Evolutionary conservation across 495 filamentous ascomycete species (phyloP).

Genomic region (Hypoxylon perforatum): DNA sequence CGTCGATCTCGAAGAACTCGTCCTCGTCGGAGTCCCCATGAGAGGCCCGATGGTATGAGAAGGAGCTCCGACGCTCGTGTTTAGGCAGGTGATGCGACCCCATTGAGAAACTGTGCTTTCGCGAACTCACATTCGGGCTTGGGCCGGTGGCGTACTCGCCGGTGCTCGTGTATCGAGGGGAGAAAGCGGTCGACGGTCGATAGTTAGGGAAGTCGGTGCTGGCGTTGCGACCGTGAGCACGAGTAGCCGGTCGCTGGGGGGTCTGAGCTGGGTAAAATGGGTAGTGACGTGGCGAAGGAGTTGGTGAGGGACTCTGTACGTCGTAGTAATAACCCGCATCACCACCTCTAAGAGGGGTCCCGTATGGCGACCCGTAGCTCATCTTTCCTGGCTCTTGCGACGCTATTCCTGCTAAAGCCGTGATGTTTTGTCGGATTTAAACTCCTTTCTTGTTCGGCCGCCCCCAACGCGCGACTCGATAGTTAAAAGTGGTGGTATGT

Average conservation of each 20-base stretch:
- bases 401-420: conserved; percentile 31
- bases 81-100: conserved; percentile 54
- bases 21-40: conserved; percentile 71
- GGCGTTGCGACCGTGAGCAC: conserved; percentile 56
- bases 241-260: conserved; percentile 59
- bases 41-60: conserved; percentile 65
- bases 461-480: conserved; percentile 35
- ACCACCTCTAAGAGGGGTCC: conserved; percentile 52
- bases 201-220: conserved; percentile 53
- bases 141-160: conserved; percentile 65
- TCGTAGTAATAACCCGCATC: conserved; percentile 53
- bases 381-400: conserved; percentile 52
- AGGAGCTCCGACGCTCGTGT: conserved; percentile 62
- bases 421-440: conserved; percentile 2
- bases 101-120: conserved; percentile 59
- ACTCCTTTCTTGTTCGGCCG: conserved; percentile 30
- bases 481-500: conserved; percentile 21
- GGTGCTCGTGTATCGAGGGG: conserved; percentile 63
- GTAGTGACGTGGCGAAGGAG: conserved; percentile 60
- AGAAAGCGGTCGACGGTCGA: conserved; percentile 54
- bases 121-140: conserved; percentile 65
- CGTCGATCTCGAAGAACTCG: conserved; percentile 65
- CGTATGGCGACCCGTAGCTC: conserved; percentile 60
- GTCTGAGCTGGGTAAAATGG: conserved; percentile 57
- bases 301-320: conserved; percentile 61